Conservation (phyloP, 2,329 filamentous ascomycete genomes). For the Beauveria sp. region DNA sequence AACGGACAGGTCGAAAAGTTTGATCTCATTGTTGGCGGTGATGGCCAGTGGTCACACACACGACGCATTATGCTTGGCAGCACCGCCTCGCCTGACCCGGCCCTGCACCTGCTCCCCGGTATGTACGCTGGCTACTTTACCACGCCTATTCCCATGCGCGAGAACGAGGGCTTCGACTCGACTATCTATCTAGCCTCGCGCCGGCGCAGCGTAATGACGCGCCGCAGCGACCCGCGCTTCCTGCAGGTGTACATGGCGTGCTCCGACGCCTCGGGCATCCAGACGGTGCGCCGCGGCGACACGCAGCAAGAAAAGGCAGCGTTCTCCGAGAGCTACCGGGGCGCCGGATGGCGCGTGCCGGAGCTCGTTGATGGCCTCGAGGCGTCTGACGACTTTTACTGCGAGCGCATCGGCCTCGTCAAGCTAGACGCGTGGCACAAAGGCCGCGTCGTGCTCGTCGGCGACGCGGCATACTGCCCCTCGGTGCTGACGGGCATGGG, state of each 20-base stretch:
- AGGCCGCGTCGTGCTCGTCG: conserved; percentile 42
- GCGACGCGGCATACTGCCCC: conserved; percentile 47
- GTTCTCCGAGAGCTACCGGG: conserved; percentile 30
- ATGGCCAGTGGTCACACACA: conserved; percentile 44
- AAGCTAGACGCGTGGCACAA: conserved; percentile 34
- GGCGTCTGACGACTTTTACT: conserved; percentile 38
- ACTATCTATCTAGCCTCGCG: conserved; percentile 29
- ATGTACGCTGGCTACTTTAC: conserved; percentile 26
- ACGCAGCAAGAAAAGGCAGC: conserved; percentile 31
- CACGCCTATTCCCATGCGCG: conserved; percentile 19
- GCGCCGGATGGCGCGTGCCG: conserved; percentile 33
- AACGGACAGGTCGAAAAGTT: conserved; percentile 35
- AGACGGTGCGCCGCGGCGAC: conserved; percentile 21
- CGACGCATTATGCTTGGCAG: conserved; percentile 32
- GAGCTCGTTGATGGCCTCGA: conserved; percentile 35
- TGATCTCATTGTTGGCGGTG: conserved; percentile 48
- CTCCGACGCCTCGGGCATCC: conserved; percentile 6
- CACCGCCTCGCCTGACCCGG: conserved; percentile 12
- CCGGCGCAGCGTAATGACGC: conserved; percentile 30
- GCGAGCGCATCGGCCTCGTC: conserved; percentile 36
- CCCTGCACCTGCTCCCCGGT: conserved; percentile 17
- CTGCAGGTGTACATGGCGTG: conserved; percentile 32
- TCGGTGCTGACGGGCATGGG: conserved; percentile 43
- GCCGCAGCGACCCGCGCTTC: conserved; percentile 28
- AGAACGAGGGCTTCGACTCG: conserved; percentile 23